Evolutionary conservation across 768 basidiomycete species (phyloP).

Genomic region (Coprinopsis marcescibilis): DNA sequence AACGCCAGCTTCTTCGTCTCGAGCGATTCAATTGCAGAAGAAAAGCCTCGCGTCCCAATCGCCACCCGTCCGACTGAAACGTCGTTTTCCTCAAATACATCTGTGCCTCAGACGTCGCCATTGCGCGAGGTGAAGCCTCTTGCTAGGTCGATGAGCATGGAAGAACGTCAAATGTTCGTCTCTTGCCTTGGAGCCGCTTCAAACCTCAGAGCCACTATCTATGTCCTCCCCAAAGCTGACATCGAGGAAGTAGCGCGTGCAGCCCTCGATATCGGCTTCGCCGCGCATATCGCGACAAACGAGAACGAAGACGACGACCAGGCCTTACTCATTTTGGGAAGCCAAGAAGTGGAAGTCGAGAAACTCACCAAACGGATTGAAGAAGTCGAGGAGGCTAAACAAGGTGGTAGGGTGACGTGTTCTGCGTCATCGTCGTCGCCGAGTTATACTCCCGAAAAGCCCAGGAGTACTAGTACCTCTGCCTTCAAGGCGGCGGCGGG

Average conservation of each 20-base stretch:
- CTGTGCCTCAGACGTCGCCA: constrained; percentile 12
- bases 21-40: constrained; percentile 12
- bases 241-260: constrained; percentile 32
- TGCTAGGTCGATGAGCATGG: constrained; percentile 44
- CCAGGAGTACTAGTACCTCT: constrained; percentile 8
- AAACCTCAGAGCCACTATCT: constrained; percentile 36
- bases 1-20: constrained; percentile 20
- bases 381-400: constrained; percentile 20
- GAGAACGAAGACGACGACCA: constrained; percentile 31
- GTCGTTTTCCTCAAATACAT: constrained; percentile 3
- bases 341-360: constrained; percentile 42
- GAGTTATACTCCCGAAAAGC: constrained; percentile 8
- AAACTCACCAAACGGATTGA: constrained; percentile 25
- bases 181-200: constrained; percentile 36
- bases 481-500: constrained; percentile 42
- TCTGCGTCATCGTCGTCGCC: constrained; percentile 8
- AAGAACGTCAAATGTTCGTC: constrained; percentile 48
- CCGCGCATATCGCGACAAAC: constrained; percentile 34
- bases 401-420: constrained; percentile 20
- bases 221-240: constrained; percentile 41
- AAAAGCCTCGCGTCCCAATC: constrained; percentile 16
- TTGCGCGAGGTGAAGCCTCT: constrained; percentile 26
- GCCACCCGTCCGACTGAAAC: constrained; percentile 13
- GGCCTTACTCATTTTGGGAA: constrained; percentile 49
- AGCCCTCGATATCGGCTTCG: constrained; percentile 39